phyloP scores from a whole-genome alignment of 805 yeast genomes.

The Allodekkera sacchari region DNA sequence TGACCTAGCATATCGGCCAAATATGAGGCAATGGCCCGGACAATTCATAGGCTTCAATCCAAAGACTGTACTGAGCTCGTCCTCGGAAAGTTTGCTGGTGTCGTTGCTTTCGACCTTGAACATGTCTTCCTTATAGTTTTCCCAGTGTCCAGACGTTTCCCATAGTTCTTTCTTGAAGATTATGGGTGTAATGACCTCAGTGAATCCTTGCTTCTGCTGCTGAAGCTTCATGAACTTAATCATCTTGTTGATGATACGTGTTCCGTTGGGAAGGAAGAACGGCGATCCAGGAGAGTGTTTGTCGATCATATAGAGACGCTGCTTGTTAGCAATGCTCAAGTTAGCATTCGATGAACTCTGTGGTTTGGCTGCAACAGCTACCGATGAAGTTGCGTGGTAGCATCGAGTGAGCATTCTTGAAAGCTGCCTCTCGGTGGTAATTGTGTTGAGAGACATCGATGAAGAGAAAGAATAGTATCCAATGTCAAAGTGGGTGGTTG shows the following conservation, averaged over 20 bases:
- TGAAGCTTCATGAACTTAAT: conserved; percentile 79
- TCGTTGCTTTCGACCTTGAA: conserved; percentile 69
- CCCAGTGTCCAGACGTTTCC: conserved; percentile 96
- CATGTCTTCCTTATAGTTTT: conserved; percentile 90
- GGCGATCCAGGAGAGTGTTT: conserved; percentile 84
- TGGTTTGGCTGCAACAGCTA: no score
- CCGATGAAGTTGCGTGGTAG: no score
- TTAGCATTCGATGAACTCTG: conserved; percentile 27
- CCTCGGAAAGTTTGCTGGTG: conserved; percentile 25
- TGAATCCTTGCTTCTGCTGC: conserved; percentile 72
- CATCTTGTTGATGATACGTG: conserved; percentile 74
- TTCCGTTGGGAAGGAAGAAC: conserved; percentile 89
- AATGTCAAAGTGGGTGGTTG: no score
- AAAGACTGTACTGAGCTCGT: conserved; percentile 34
- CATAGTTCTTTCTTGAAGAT: conserved; percentile 76
- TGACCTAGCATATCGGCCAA: conserved; percentile 65
- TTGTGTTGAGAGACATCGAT: no score
- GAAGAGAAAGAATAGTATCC: no score
- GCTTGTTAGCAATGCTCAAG: conserved; percentile 47
- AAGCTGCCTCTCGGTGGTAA: no score
- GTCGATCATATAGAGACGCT: conserved; percentile 72
- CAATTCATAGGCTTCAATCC: conserved; percentile 60
- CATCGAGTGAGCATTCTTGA: no score
- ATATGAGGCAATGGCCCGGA: conserved; percentile 75
- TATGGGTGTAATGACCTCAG: conserved; percentile 89